A percentile compares a stretch with the other conserved stretches of the same genome.
Evolutionary conservation across 169 alveolate genomes (phyloP).

Genomic region (Plasmodium sp.): DNA sequence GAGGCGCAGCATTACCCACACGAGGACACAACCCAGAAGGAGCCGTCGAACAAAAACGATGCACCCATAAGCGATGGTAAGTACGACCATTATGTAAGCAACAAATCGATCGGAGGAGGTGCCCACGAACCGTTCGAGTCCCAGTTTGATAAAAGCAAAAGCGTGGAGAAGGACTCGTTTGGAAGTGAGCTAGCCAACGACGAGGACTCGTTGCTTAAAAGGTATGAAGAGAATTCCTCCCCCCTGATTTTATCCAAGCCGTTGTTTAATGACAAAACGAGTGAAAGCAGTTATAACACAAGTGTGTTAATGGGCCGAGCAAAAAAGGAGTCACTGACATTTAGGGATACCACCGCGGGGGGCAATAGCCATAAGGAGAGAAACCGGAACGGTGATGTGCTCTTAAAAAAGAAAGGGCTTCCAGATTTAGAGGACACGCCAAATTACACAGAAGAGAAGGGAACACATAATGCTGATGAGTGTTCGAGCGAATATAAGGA

Average conservation of each 20-base stretch:
- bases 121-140: neutral
- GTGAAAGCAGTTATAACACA: constrained; percentile 56
- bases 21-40: neutral
- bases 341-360: neutral
- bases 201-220: constrained; percentile 64
- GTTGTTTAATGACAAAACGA: constrained; percentile 15
- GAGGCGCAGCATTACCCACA: neutral
- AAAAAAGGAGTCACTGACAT: neutral
- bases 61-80: neutral
- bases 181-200: constrained; percentile 15
- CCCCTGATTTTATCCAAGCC: constrained; percentile 72
- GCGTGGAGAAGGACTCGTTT: neutral
- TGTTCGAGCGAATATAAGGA: constrained; percentile 4
- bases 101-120: constrained; percentile 14
- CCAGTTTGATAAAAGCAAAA: neutral
- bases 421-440: neutral
- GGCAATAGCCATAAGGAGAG: neutral
- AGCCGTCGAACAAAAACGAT: neutral
- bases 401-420: neutral
- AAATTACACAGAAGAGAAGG: neutral
- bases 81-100: neutral
- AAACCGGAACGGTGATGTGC: neutral
- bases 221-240: constrained; percentile 65
- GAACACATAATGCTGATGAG: neutral
- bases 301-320: constrained; percentile 1